Percentiles rank a stretch among this genome's conserved stretches.
Evolutionary conservation across 805 yeast species (phyloP).

Genomic region (Diddensiella transvaalensis): DNA sequence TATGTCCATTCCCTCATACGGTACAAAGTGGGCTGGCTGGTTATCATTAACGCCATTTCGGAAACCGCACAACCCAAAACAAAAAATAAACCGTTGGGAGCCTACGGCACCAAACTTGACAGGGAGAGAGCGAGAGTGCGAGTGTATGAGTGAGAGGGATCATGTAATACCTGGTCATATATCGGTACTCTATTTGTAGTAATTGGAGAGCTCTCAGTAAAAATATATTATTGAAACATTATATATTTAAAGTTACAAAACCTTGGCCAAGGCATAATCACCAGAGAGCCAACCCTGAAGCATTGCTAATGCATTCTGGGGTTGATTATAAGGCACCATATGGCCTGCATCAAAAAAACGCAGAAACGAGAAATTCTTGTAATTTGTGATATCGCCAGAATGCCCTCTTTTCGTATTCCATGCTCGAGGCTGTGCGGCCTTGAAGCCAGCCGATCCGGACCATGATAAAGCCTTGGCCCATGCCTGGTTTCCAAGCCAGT

Average conservation of each 20-base stretch:
- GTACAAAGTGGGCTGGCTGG: too few relatives aligned
- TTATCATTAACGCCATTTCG: too few relatives aligned
- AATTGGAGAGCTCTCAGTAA: too few relatives aligned
- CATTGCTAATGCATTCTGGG: constrained; percentile 69
- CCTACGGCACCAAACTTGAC: too few relatives aligned
- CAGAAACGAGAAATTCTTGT: constrained; percentile 67
- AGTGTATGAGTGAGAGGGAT: too few relatives aligned
- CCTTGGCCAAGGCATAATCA: constrained; percentile 47
- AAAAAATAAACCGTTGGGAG: too few relatives aligned
- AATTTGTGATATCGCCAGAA: constrained; percentile 67
- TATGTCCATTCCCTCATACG: too few relatives aligned
- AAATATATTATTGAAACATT: too few relatives aligned
- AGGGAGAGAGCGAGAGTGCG: too few relatives aligned
- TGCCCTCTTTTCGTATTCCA: constrained; percentile 32
- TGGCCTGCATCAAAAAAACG: constrained; percentile 83
- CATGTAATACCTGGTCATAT: too few relatives aligned
- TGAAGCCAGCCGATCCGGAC: constrained; percentile 52
- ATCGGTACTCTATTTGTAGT: too few relatives aligned
- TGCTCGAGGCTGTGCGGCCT: constrained; percentile 42
- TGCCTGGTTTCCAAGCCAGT: constrained; percentile 87
- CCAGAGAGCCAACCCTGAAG: constrained; percentile 84
- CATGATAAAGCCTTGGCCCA: constrained; percentile 72
- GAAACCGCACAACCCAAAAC: too few relatives aligned
- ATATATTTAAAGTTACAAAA: not conserved
- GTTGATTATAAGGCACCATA: constrained; percentile 85